Conservation (phyloP, 768 basidiomycete genomes). For the Serendipita vermifera region DNA sequence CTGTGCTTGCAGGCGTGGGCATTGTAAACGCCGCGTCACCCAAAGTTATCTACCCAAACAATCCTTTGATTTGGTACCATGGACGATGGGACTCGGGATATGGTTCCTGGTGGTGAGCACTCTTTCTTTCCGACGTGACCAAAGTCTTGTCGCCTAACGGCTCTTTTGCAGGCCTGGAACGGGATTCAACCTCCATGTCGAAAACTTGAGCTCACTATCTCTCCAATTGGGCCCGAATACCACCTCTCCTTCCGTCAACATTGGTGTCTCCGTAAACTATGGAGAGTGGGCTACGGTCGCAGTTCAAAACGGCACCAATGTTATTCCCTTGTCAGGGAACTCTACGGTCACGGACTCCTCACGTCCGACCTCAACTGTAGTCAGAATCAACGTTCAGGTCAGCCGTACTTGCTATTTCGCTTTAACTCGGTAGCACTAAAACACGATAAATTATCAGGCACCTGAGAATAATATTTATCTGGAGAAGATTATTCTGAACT, state of each 20-base stretch:
- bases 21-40: too few species aligned
- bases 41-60: not conserved
- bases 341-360: not conserved
- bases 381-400: slow-evolving; percentile 26
- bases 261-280: slow-evolving; percentile 39
- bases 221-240: slow-evolving; percentile 40
- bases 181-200: slow-evolving; percentile 39
- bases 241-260: slow-evolving; percentile 31
- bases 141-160: too few species aligned
- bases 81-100: slow-evolving; percentile 36
- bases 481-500: slow-evolving; percentile 34
- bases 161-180: slow-evolving; percentile 38
- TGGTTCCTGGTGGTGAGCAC: slow-evolving; percentile 43
- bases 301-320: slow-evolving; percentile 34
- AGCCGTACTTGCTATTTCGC: too few species aligned
- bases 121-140: too few species aligned
- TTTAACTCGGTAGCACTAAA: too few species aligned
- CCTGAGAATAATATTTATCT: slow-evolving; percentile 45
- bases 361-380: slow-evolving; percentile 12
- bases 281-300: slow-evolving; percentile 35
- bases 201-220: slow-evolving; percentile 30
- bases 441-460: too few species aligned
- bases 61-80: slow-evolving; percentile 11
- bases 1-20: not conserved
- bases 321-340: slow-evolving; percentile 26